These are phyloP conservation scores for Aureobasidium sp. DNA, from an alignment of 2,329 filamentous ascomycete species.

Conservation along the genomic window DNA sequence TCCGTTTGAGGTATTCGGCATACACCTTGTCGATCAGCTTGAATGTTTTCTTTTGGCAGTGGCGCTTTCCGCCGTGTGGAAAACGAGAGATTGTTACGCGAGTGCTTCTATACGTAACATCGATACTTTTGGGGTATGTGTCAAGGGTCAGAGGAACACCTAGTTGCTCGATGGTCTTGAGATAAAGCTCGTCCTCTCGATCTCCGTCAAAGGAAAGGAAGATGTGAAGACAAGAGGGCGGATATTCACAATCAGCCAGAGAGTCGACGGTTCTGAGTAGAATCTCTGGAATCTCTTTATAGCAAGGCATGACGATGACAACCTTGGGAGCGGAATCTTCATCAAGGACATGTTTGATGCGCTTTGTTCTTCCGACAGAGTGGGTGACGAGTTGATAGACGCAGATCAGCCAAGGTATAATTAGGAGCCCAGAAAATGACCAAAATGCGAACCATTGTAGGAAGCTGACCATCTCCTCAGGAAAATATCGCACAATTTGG, in stretches of 20 bases:
- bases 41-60: constrained; percentile 90
- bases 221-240: constrained; percentile 82
- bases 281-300: constrained; percentile 80
- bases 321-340: constrained; percentile 85
- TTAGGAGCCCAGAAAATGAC: constrained; percentile 78
- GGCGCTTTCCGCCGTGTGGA: constrained; percentile 84
- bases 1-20: constrained; percentile 71
- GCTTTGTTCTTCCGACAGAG: constrained; percentile 70
- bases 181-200: constrained; percentile 78
- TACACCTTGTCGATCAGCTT: constrained; percentile 91
- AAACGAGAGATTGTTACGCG: constrained; percentile 89
- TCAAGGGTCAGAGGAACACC: constrained; percentile 72
- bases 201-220: constrained; percentile 95
- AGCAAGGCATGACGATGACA: constrained; percentile 94
- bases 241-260: constrained; percentile 89
- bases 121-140: constrained; percentile 80
- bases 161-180: constrained; percentile 76
- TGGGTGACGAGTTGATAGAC: constrained; percentile 86
- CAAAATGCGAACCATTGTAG: constrained; percentile 96
- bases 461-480: constrained; percentile 56
- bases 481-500: constrained; percentile 66
- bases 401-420: constrained; percentile 86
- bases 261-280: constrained; percentile 83
- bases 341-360: constrained; percentile 77
- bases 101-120: constrained; percentile 73